phyloP scores from a whole-genome alignment of 2,329 filamentous ascomycete species.

The Talaromyces sp. region DNA sequence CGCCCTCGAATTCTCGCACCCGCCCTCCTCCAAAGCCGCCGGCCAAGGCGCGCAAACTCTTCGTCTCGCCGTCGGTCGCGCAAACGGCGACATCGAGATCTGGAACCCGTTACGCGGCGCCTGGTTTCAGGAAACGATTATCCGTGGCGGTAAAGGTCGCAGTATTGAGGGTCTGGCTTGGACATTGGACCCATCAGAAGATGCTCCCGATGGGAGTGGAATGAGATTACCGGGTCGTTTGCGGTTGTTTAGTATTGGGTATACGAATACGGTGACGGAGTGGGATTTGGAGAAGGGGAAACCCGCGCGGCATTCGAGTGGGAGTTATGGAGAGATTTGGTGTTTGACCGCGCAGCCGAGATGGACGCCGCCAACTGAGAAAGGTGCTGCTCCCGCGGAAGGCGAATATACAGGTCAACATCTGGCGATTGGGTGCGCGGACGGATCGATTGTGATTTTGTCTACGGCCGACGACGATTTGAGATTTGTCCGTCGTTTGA shows the following conservation, averaged over 20 bases:
- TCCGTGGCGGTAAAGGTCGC: constrained; percentile 77
- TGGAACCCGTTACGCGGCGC: constrained; percentile 83
- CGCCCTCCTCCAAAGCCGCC: constrained; percentile 49
- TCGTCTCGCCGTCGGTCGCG: constrained; percentile 82
- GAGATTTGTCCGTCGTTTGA: constrained; percentile 72
- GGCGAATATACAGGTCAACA: constrained; percentile 54
- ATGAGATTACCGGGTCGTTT: constrained; percentile 67
- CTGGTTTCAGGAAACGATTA: constrained; percentile 88
- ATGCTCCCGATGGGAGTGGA: constrained; percentile 56
- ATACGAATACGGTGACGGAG: constrained; percentile 87
- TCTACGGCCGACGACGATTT: constrained; percentile 83
- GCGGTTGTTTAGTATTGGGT: constrained; percentile 93
- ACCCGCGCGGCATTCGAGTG: constrained; percentile 78
- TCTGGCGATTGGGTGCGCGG: constrained; percentile 83
- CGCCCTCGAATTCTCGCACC: constrained; percentile 87
- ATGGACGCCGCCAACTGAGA: constrained; percentile 39
- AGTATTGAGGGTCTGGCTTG: constrained; percentile 89
- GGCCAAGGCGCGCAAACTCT: constrained; percentile 58
- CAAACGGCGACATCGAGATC: constrained; percentile 95
- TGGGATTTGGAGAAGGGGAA: constrained; percentile 84
- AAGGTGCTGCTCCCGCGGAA: constrained; percentile 37
- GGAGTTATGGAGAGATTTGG: constrained; percentile 96
- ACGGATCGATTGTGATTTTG: constrained; percentile 84
- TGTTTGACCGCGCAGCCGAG: constrained; percentile 85
- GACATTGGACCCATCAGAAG: constrained; percentile 80